Percentiles rank a stretch among this genome's conserved stretches.
Conservation (phyloP, 768 basidiomycete species). For the Sistotremastrum suecicum region DNA sequence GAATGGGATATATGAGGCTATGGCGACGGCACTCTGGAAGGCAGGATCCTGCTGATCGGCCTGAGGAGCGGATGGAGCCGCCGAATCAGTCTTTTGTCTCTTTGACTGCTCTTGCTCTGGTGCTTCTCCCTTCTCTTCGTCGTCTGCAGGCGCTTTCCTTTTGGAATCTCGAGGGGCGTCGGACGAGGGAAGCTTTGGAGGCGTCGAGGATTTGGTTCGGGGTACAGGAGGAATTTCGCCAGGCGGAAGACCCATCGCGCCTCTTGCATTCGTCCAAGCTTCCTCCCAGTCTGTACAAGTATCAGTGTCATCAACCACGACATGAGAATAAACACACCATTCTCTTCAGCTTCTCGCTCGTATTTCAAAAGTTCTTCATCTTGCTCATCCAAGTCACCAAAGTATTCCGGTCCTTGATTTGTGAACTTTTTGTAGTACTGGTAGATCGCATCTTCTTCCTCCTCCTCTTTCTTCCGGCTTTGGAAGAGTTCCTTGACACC, state of each 20-base stretch:
- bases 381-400: constrained; percentile 79
- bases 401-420: constrained; percentile 79
- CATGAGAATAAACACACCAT: constrained; percentile 33
- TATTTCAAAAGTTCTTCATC: constrained; percentile 52
- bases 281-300: constrained; percentile 47
- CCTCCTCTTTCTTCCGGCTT: constrained; percentile 72
- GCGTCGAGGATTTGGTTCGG: constrained; percentile 13
- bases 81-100: constrained; percentile 4
- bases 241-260: constrained; percentile 33
- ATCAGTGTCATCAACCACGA: background rate
- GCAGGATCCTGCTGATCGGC: constrained; percentile 3
- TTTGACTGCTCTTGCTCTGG: constrained; percentile 8
- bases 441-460: constrained; percentile 71
- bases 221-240: constrained; percentile 42
- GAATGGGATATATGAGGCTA: constrained; percentile 59
- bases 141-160: constrained; percentile 37
- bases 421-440: constrained; percentile 78
- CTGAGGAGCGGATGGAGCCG: background rate
- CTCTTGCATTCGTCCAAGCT: constrained; percentile 39
- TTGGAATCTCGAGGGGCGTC: constrained; percentile 24
- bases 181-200: constrained; percentile 10
- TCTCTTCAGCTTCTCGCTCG: constrained; percentile 59
- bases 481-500: constrained; percentile 93
- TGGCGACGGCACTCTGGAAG: constrained; percentile 17
- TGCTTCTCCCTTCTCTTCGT: constrained; percentile 19